Conservation (phyloP, 495 filamentous ascomycete genomes). For the Bacidia rubella region DNA sequence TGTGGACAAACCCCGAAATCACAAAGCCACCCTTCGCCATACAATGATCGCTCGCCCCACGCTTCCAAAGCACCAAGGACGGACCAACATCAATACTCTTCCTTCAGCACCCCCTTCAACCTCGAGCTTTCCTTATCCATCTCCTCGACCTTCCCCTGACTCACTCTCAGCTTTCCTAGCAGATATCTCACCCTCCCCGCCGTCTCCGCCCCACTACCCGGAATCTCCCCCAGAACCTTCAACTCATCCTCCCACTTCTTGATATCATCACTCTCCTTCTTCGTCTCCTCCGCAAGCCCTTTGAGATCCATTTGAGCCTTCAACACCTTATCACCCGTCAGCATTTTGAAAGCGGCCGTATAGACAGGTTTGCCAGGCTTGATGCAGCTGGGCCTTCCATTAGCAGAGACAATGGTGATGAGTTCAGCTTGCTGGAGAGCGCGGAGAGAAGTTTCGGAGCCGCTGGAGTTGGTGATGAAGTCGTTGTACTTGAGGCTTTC, state of each 20-base stretch:
- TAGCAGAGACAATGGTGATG: slow-evolving; percentile 56
- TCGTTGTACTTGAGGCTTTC: slow-evolving; percentile 67
- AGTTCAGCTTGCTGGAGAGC: slow-evolving; percentile 79
- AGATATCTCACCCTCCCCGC: slow-evolving; percentile 53
- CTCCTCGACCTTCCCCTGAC: slow-evolving; percentile 61
- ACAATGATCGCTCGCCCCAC: not conserved
- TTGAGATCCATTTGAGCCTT: slow-evolving; percentile 60
- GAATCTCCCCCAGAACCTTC: slow-evolving; percentile 44
- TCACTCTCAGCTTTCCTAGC: slow-evolving; percentile 50
- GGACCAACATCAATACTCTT: slow-evolving; percentile 11
- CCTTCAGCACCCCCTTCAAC: slow-evolving; percentile 50
- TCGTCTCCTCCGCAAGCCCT: slow-evolving; percentile 49
- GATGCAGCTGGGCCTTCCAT: slow-evolving; percentile 65
- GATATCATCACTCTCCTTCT: slow-evolving; percentile 59
- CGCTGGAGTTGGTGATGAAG: slow-evolving; percentile 50
- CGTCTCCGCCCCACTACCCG: slow-evolving; percentile 49
- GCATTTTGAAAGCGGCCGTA: slow-evolving; percentile 58
- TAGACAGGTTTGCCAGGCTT: slow-evolving; percentile 80
- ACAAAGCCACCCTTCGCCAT: not conserved
- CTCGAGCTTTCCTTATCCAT: slow-evolving; percentile 59
- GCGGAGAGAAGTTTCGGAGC: slow-evolving; percentile 51
- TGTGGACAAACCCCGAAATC: not conserved
- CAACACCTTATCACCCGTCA: slow-evolving; percentile 61
- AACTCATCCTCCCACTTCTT: slow-evolving; percentile 73
- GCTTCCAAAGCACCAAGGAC: not conserved